These are phyloP conservation scores for Candida sanyaensis DNA, from an alignment of 1,139 yeast species.

Conservation along the genomic window DNA sequence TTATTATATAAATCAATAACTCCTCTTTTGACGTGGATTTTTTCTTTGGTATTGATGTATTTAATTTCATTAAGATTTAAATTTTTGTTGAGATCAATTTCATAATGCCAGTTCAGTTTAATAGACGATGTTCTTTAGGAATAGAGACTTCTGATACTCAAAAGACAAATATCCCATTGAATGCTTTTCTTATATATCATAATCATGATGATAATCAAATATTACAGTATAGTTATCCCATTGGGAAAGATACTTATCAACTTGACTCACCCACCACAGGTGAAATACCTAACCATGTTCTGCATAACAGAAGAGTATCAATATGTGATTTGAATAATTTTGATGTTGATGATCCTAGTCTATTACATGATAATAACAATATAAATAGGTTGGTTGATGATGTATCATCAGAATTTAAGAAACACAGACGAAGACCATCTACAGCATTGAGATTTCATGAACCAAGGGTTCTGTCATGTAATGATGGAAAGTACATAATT, in stretches of 20 bases:
- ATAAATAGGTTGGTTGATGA: too few relatives aligned
- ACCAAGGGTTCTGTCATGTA: background rate
- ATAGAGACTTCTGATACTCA: background rate
- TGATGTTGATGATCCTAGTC: background rate
- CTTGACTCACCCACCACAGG: too few relatives aligned
- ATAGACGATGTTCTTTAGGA: background rate
- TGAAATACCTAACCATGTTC: too few relatives aligned
- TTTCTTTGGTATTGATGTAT: too few relatives aligned
- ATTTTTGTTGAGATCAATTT: too few relatives aligned
- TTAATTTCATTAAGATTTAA: too few relatives aligned
- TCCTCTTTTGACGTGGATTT: background rate
- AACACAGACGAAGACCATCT: background rate
- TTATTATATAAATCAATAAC: too few relatives aligned
- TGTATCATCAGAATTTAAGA: background rate
- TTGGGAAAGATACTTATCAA: too few relatives aligned
- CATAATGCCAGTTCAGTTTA: background rate
- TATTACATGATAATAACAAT: background rate
- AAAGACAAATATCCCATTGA: background rate
- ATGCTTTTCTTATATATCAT: background rate
- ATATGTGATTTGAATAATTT: background rate
- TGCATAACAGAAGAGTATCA: background rate
- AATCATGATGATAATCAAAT: background rate
- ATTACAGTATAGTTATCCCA: too few relatives aligned
- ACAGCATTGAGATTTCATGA: background rate
- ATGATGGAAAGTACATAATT: background rate